Evolutionary conservation across 2,329 filamentous ascomycete species (phyloP).

Genomic region (Monilinia laxa): DNA sequence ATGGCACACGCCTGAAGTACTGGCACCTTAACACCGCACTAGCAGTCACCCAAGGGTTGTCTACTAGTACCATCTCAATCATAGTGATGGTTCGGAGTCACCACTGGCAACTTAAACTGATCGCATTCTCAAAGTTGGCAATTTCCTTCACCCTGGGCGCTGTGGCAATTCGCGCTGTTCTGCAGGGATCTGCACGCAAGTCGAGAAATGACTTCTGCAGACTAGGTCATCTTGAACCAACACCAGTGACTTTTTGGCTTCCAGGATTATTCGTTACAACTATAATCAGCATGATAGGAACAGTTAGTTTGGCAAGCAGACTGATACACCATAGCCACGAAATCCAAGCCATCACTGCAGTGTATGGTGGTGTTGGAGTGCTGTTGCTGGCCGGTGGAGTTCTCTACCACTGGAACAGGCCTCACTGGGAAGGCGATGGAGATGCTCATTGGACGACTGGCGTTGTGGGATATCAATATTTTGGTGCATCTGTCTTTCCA

Average conservation of each 20-base stretch:
- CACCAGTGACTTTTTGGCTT: not conserved
- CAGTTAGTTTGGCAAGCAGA: not conserved
- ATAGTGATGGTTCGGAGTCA: not conserved
- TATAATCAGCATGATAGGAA: not conserved
- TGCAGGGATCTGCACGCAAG: not conserved
- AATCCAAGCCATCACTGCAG: not conserved
- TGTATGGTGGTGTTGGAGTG: not conserved
- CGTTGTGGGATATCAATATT: not conserved
- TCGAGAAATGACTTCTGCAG: not conserved
- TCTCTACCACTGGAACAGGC: not conserved
- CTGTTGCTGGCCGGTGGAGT: not conserved
- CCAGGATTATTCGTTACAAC: not conserved
- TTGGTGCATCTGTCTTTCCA: not conserved
- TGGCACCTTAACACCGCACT: not conserved
- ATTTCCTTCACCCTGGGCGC: too few relatives aligned
- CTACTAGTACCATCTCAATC: not conserved
- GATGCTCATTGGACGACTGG: not conserved
- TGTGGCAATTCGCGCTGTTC: not conserved
- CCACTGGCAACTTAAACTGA: not conserved
- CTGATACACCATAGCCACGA: not conserved
- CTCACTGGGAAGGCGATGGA: not conserved
- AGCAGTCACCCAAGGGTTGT: not conserved
- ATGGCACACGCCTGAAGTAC: not conserved
- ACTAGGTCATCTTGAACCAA: not conserved
- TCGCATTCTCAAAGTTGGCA: not conserved